phyloP scores from a whole-genome alignment of 2,329 filamentous ascomycete genomes.

The Penicillium palitans region DNA sequence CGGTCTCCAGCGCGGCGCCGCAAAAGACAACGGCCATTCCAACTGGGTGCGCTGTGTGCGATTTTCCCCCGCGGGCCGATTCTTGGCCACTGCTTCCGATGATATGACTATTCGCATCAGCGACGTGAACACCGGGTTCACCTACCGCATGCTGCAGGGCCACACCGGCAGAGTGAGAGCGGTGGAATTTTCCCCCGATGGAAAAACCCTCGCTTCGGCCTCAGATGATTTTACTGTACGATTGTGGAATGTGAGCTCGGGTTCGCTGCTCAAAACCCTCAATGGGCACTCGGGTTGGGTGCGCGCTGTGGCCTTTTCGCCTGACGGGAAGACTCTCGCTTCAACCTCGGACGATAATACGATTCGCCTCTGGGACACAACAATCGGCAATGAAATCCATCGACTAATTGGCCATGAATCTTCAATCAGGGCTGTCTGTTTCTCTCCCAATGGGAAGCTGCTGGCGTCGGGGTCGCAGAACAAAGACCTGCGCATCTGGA shows the following conservation, averaged over 20 bases:
- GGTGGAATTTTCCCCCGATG: constrained; percentile 11
- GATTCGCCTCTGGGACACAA: constrained; percentile 8
- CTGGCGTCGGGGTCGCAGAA: constrained; percentile 8
- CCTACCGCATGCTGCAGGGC: constrained; percentile 10
- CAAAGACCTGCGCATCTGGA: constrained; percentile 11
- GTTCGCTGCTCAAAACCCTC: constrained; percentile 1
- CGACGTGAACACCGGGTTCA: constrained; percentile 12
- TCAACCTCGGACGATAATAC: constrained; percentile 9
- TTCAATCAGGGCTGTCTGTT: constrained; percentile 7
- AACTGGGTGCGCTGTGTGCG: constrained; percentile 11
- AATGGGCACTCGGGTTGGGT: constrained; percentile 10
- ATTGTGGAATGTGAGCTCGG: constrained; percentile 8
- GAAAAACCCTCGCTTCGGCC: constrained; percentile 8
- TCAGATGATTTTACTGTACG: constrained; percentile 10
- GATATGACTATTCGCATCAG: constrained; percentile 14
- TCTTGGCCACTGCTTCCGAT: constrained; percentile 10
- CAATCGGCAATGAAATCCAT: not conserved
- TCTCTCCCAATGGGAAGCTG: constrained; percentile 7
- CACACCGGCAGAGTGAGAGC: constrained; percentile 11
- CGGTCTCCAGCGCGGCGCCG: constrained; percentile 8
- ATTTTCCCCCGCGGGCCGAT: constrained; percentile 10
- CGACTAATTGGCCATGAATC: not conserved
- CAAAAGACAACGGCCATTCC: constrained; percentile 11
- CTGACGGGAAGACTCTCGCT: constrained; percentile 6
- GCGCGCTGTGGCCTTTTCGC: constrained; percentile 10